These are phyloP conservation scores for Cordyceps militaris DNA, from an alignment of 2,329 filamentous ascomycete genomes.

Conservation along the genomic window DNA sequence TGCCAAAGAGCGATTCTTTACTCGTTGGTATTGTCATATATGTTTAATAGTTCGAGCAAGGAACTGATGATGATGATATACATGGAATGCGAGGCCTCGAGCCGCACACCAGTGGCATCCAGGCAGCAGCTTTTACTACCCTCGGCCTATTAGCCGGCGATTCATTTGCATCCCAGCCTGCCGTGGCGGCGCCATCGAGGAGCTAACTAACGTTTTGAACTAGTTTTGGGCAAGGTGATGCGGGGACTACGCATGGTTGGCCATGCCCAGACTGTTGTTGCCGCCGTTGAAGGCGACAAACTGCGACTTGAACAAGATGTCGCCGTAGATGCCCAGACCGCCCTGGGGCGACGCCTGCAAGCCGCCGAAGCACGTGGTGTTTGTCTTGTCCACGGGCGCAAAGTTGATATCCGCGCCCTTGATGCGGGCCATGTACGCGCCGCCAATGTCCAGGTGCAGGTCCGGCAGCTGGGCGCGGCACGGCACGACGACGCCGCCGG, in stretches of 20 bases:
- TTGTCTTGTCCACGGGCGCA: constrained; percentile 40
- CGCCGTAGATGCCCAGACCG: constrained; percentile 54
- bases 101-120: background rate
- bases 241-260: constrained; percentile 22
- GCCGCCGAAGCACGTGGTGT: constrained; percentile 59
- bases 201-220: background rate
- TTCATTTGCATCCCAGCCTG: background rate
- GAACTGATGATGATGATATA: background rate
- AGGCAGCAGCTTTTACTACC: background rate
- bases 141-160: background rate
- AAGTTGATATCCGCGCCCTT: constrained; percentile 49
- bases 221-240: too few species aligned
- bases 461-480: constrained; percentile 41
- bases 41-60: background rate
- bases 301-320: constrained; percentile 56
- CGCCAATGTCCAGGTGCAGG: constrained; percentile 49
- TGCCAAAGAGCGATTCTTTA: background rate
- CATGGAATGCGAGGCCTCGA: background rate
- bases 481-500: constrained; percentile 40
- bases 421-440: constrained; percentile 48
- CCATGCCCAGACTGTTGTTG: constrained; percentile 48
- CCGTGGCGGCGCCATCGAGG: background rate
- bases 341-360: constrained; percentile 50
- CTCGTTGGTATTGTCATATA: background rate
- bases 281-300: constrained; percentile 52